Evolutionary conservation across 73 alveolate genomes (phyloP), one percentile per base, ranked within the genome.

Genomic region (Blepharisma stoltei): DNA sequence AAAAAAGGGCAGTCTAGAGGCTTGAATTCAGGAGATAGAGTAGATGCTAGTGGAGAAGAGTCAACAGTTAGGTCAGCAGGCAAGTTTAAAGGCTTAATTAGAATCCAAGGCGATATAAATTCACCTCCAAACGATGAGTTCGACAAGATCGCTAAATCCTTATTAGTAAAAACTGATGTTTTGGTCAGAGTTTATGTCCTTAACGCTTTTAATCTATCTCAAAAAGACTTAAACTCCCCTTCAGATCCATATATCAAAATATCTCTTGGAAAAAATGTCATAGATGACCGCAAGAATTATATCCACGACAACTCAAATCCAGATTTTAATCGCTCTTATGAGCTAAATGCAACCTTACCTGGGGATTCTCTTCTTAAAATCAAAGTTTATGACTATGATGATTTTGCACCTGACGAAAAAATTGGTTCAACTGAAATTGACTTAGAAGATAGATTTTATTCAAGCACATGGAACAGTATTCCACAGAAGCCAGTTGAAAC

Each of bases 391-490:
- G 99, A 97, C 86, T 90, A 93, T 84, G 97, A 97, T 88, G 97
- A 94, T 54, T 70, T 97, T 49, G 88, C 92, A 75, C 90, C 95
- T 18, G 99, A 96, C 83, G 98, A 96, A 67, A 75, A 90, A 66
- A 93, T 97, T 32, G 99, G 99, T 6, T 79, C 82, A n/a, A 93
- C 99, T 21, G 55, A 83, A 44, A 83, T 96, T 21, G 99, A 96
- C 78, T 82, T 96, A 46, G 99, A 96, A 81, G 99, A 96, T 85
- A 88, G 99, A 85, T 96, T 78, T 91, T 96, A 88, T 78, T 82
- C 92, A 48, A 83, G 88, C 8, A 93, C 94, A 81, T 96, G 98
- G 98, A 89, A 92, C 71, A 53, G 89, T 55, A 50, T 95, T 43
- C 81, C 86, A 71, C 69, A 94, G 78, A 88, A 93, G 67, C 99